Conservation (phyloP, 2,329 filamentous ascomycete species). For the Teratosphaeria zuluensis region DNA sequence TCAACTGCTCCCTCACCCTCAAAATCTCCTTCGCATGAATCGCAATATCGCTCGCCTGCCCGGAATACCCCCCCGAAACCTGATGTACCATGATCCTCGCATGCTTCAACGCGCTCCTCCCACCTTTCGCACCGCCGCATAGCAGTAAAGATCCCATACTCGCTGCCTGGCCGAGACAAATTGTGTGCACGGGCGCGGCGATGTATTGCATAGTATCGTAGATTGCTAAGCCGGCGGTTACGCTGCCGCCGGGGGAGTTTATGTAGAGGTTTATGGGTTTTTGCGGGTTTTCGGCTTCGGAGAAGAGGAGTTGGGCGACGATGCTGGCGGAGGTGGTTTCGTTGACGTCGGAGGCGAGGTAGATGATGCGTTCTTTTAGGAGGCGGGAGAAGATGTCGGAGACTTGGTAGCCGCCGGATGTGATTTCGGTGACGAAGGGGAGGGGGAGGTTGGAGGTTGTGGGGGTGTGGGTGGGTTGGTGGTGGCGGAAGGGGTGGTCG, state of each 20-base stretch:
- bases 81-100: constrained; percentile 96
- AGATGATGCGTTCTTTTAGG: constrained; percentile 77
- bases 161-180: constrained; percentile 88
- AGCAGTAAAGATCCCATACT: constrained; percentile 90
- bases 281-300: constrained; percentile 90
- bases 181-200: constrained; percentile 80
- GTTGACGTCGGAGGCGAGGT: constrained; percentile 84
- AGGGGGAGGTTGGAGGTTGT: constrained; percentile 34
- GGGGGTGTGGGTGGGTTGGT: constrained; percentile 20
- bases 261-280: constrained; percentile 98
- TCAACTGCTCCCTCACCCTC: constrained; percentile 72
- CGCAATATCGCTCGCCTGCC: constrained; percentile 70
- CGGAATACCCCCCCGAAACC: constrained; percentile 65
- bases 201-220: constrained; percentile 99
- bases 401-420: constrained; percentile 43
- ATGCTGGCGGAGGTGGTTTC: constrained; percentile 86
- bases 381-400: constrained; percentile 39
- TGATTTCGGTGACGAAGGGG: constrained; percentile 42
- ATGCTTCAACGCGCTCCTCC: constrained; percentile 84
- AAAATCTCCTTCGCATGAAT: constrained; percentile 98
- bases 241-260: constrained; percentile 88
- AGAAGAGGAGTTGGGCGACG: constrained; percentile 91
- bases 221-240: constrained; percentile 76
- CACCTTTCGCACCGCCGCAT: constrained; percentile 73
- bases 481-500: not conserved